Percentiles rank a stretch among this genome's conserved stretches.
Evolutionary conservation across 169 alveolate genomes (phyloP).

Genomic region (Amoebophrya sp.): DNA sequence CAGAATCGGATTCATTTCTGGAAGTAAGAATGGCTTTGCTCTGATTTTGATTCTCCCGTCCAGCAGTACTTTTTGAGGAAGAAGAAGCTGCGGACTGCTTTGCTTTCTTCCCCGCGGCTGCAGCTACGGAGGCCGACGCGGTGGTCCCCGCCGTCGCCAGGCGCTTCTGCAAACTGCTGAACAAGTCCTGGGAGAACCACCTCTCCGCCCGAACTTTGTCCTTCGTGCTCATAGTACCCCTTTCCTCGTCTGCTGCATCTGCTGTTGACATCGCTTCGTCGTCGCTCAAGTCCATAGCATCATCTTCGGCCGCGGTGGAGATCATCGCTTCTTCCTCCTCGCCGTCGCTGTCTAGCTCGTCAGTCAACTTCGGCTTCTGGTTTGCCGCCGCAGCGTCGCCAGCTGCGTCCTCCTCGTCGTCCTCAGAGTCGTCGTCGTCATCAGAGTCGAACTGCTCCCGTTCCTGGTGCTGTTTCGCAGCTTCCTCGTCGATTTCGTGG

Average conservation of each 20-base stretch:
- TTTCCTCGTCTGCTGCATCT: conserved; percentile 28
- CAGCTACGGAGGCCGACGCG: not conserved
- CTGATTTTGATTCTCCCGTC: not conserved
- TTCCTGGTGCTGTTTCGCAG: not conserved
- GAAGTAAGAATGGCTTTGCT: not conserved
- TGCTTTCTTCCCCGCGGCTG: not conserved
- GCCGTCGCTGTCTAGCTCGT: conserved; percentile 37
- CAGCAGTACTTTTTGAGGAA: too few species aligned
- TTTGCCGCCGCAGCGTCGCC: conserved; percentile 28
- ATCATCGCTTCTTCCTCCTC: conserved; percentile 31
- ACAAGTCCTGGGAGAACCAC: conserved; percentile 38
- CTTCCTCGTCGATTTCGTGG: conserved; percentile 6
- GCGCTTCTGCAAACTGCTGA: not conserved
- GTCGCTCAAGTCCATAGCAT: conserved; percentile 7
- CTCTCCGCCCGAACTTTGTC: not conserved
- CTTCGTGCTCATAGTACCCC: not conserved
- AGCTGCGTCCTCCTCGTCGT: conserved; percentile 27
- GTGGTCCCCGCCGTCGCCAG: not conserved
- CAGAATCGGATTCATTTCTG: not conserved
- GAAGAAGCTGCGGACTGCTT: too few species aligned
- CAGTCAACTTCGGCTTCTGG: not conserved
- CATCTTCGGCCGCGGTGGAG: not conserved
- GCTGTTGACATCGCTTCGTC: not conserved
- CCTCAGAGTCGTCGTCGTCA: not conserved
- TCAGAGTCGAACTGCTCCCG: not conserved